Conservation (phyloP, 2,329 filamentous ascomycete genomes). For the Thelonectria discophora region DNA sequence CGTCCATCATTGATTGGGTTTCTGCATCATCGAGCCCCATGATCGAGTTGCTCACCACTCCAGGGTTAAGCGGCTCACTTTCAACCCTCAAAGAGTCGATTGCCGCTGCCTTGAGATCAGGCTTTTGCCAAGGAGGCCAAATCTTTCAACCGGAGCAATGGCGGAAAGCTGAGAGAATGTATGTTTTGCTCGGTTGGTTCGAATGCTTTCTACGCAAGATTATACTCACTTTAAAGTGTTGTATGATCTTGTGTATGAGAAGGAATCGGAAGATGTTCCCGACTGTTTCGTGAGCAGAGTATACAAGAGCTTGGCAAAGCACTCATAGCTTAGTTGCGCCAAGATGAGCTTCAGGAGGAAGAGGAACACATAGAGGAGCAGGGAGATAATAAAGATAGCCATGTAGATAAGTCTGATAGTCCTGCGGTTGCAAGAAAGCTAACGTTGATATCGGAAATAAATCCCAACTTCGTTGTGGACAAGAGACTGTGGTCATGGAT, state of each 20-base stretch:
- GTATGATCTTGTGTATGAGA: slow-evolving; percentile 27
- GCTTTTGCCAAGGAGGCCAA: slow-evolving; percentile 17
- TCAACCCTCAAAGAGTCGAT: slow-evolving; percentile 3
- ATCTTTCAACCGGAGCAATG: slow-evolving; percentile 14
- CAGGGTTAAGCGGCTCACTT: slow-evolving; percentile 10
- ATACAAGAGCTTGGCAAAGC: slow-evolving; percentile 12
- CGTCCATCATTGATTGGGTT: slow-evolving; percentile 41
- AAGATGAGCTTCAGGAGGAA: slow-evolving; percentile 32
- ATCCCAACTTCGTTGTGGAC: slow-evolving; percentile 10
- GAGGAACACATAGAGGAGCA: neutral
- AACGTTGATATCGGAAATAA: slow-evolving; percentile 14
- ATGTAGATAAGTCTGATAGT: neutral
- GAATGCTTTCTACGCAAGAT: slow-evolving; percentile 35
- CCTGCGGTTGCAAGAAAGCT: slow-evolving; percentile 18
- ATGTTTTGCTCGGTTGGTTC: slow-evolving; percentile 33
- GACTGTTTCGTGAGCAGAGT: slow-evolving; percentile 24
- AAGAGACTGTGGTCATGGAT: slow-evolving; percentile 13
- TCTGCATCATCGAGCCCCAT: slow-evolving; percentile 31
- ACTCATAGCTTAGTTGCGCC: slow-evolving; percentile 19
- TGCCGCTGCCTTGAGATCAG: slow-evolving; percentile 22
- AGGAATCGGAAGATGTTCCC: slow-evolving; percentile 4
- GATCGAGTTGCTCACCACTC: slow-evolving; percentile 26
- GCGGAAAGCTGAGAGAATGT: slow-evolving; percentile 28
- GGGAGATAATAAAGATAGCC: neutral
- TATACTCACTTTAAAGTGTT: slow-evolving; percentile 29